Conservation (phyloP, 2,329 filamentous ascomycete genomes). For the Clarireedia hainanense region DNA sequence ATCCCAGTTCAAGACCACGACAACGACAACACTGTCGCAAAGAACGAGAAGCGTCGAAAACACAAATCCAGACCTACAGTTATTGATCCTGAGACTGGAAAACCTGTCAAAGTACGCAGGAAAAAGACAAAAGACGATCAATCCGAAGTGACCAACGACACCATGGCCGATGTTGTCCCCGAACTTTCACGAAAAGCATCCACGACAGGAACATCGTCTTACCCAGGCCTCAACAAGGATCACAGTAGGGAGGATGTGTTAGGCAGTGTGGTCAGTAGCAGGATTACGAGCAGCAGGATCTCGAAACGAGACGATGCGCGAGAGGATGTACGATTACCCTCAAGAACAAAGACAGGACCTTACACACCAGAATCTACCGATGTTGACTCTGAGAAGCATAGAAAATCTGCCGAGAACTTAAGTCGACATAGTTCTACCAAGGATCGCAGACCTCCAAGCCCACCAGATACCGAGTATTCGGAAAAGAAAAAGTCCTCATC, state of each 20-base stretch:
- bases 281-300: too few relatives aligned
- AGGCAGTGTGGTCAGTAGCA: too few relatives aligned
- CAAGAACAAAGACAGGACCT: slow-evolving; percentile 25
- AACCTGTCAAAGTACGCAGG: slow-evolving; percentile 24
- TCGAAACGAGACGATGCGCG: slow-evolving; percentile 20
- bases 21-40: slow-evolving; percentile 15
- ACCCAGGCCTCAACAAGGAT: slow-evolving; percentile 80
- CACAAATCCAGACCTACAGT: slow-evolving; percentile 28
- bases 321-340: slow-evolving; percentile 7
- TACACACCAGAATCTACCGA: slow-evolving; percentile 69
- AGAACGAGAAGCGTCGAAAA: slow-evolving; percentile 27
- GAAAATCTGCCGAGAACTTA: slow-evolving; percentile 40
- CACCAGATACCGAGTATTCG: slow-evolving; percentile 55
- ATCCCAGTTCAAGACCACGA: slow-evolving; percentile 5
- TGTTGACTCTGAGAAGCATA: slow-evolving; percentile 43
- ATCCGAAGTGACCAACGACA: slow-evolving; percentile 20
- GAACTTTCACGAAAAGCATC: slow-evolving; percentile 34
- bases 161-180: slow-evolving; percentile 42
- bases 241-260: slow-evolving; percentile 78
- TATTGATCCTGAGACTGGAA: slow-evolving; percentile 27
- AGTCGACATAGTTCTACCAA: slow-evolving; percentile 34
- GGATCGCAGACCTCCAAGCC: slow-evolving; percentile 50
- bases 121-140: slow-evolving; percentile 17
- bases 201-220: slow-evolving; percentile 34
- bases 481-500: slow-evolving; percentile 31